Percentiles rank a stretch among this genome's conserved stretches.
Evolutionary conservation across 208 protist genomes (phyloP).

Genomic region (Phytomonas sp.): DNA sequence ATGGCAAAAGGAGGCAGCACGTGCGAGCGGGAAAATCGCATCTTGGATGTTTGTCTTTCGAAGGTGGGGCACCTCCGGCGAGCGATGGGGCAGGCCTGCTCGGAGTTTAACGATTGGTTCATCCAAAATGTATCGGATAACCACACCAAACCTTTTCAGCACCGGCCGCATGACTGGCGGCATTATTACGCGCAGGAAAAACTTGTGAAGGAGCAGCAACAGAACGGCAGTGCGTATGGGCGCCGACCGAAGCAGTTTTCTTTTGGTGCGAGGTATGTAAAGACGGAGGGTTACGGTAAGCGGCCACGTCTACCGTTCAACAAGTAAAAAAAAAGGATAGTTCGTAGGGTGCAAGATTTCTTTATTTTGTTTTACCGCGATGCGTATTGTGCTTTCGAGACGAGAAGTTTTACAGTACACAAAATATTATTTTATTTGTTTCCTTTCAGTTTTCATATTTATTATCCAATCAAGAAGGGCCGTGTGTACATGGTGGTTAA

Average conservation of each 20-base stretch:
- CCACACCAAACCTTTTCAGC: slow-evolving; percentile 85
- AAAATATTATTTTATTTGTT: too few relatives aligned
- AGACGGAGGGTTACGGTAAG: slow-evolving; percentile 79
- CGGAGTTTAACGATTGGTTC: slow-evolving; percentile 87
- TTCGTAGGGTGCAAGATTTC: background rate
- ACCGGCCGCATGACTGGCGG: slow-evolving; percentile 84
- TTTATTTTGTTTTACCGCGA: slow-evolving; percentile 13
- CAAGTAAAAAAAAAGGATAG: slow-evolving; percentile 32
- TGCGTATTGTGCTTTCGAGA: background rate
- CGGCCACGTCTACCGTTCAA: slow-evolving; percentile 81
- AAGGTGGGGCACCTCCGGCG: slow-evolving; percentile 73
- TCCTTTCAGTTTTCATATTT: too few relatives aligned
- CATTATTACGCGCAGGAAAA: slow-evolving; percentile 85
- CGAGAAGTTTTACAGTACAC: too few relatives aligned
- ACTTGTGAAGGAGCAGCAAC: slow-evolving; percentile 65
- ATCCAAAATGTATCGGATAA: slow-evolving; percentile 87
- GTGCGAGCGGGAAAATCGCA: slow-evolving; percentile 70
- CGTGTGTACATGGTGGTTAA: too few relatives aligned
- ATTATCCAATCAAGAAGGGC: too few relatives aligned
- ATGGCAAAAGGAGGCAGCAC: slow-evolving; percentile 72
- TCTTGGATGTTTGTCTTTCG: slow-evolving; percentile 65
- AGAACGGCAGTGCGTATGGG: slow-evolving; percentile 67
- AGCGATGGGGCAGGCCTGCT: slow-evolving; percentile 51
- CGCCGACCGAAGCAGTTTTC: slow-evolving; percentile 66
- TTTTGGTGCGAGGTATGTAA: slow-evolving; percentile 75